phyloP scores from a whole-genome alignment of 2,329 filamentous ascomycete genomes.

The Fusarium subtropicale region DNA sequence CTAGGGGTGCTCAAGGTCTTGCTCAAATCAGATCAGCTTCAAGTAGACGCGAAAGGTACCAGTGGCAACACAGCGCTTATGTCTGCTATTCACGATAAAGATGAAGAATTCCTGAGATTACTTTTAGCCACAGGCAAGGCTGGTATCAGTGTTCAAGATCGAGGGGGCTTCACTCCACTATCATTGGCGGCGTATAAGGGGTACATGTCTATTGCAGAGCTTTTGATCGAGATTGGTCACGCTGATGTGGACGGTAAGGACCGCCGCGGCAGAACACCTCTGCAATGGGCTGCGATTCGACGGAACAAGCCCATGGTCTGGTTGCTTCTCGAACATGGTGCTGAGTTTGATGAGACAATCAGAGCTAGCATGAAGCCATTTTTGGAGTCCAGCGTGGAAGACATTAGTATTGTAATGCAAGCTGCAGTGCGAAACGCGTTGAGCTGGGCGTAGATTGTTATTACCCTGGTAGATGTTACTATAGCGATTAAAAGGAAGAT shows the following conservation, averaged over 20 bases:
- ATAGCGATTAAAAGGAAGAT: no score
- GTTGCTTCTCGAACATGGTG: neutral
- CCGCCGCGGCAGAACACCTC: neutral
- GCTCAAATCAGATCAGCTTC: no score
- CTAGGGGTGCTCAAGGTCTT: no score
- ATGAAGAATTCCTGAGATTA: no score
- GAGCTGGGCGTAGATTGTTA: no score
- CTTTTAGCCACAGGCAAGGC: no score
- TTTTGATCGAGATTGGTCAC: neutral
- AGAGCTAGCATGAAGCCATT: neutral
- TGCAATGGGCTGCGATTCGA: neutral
- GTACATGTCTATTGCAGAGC: neutral
- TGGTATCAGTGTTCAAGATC: fast-evolving
- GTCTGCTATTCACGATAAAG: fast-evolving
- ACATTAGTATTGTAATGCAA: neutral
- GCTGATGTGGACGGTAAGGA: neutral
- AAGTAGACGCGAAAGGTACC: no score
- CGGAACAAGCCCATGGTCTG: neutral
- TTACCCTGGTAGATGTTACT: no score
- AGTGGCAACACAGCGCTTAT: no score
- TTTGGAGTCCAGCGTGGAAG: neutral
- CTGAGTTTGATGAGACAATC: neutral
- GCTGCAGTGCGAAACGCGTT: no score
- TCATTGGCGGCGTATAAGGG: no score
- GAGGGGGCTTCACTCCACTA: no score